Evolutionary conservation across 225 moss, liverwort and hornwort species (phyloP).

Genomic region (Marchantia paleacea): DNA sequence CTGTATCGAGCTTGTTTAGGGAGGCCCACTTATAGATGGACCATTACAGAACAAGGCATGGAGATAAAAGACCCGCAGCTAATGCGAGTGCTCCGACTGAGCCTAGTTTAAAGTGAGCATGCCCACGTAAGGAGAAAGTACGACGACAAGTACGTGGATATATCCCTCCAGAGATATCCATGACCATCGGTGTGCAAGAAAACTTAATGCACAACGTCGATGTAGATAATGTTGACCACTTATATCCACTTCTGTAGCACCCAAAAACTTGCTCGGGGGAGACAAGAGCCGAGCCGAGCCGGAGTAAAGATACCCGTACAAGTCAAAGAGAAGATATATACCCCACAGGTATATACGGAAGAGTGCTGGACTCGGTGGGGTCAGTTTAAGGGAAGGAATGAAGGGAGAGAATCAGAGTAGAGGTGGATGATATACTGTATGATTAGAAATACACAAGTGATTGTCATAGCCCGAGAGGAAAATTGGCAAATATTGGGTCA

Average conservation of each 20-base stretch:
- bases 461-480: too few species aligned
- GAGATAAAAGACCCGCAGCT: background rate
- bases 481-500: too few species aligned
- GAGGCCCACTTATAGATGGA: background rate
- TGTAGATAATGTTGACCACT: background rate
- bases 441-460: too few species aligned
- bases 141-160: background rate
- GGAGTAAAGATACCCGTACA: background rate
- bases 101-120: background rate
- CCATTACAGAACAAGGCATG: background rate
- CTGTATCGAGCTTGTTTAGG: background rate
- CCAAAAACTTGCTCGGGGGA: background rate
- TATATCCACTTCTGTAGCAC: background rate
- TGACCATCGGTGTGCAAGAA: background rate
- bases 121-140: background rate
- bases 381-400: too few species aligned
- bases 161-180: background rate
- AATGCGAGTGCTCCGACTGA: background rate
- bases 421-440: too few species aligned
- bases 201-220: background rate
- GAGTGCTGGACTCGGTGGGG: too few species aligned
- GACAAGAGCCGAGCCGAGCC: too few species aligned
- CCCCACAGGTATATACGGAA: background rate
- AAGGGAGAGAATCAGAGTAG: too few species aligned
- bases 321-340: background rate